These are phyloP conservation scores for Fusarium keratoplasticum DNA, from an alignment of 2,329 filamentous ascomycete genomes.

Conservation along the genomic window DNA sequence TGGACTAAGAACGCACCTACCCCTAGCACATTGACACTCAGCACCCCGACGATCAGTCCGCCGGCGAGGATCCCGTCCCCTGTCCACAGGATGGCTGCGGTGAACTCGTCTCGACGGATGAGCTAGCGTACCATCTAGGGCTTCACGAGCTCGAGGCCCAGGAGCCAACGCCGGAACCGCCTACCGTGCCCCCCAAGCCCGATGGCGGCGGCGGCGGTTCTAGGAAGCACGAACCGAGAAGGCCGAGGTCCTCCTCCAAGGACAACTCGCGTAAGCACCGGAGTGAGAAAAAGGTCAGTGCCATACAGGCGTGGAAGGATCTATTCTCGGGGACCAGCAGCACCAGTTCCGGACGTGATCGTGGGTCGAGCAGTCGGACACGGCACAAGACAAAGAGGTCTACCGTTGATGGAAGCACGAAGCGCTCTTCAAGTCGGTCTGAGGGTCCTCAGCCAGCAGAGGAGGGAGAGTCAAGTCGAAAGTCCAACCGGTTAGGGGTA, in stretches of 20 bases:
- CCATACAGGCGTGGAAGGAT: constrained; percentile 41
- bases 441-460: not conserved
- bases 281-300: constrained; percentile 24
- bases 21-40: constrained; percentile 46
- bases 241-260: constrained; percentile 11
- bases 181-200: constrained; percentile 15
- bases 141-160: constrained; percentile 43
- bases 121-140: constrained; percentile 40
- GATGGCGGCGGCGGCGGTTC: not conserved
- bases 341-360: constrained; percentile 4
- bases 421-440: constrained; percentile 5
- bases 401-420: constrained; percentile 12
- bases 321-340: constrained; percentile 28
- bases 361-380: constrained; percentile 30
- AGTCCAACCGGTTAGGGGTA: constrained; percentile 38
- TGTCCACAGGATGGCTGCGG: constrained; percentile 63
- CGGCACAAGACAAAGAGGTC: constrained; percentile 41
- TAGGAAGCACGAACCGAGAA: not conserved
- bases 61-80: constrained; percentile 15
- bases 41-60: constrained; percentile 38
- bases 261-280: constrained; percentile 23
- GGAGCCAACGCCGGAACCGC: constrained; percentile 28
- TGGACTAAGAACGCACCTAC: constrained; percentile 25
- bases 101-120: constrained; percentile 56
- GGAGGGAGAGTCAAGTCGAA: constrained; percentile 12